phyloP scores from a whole-genome alignment of 129 eudicot species.

The Glebionis coronaria region DNA sequence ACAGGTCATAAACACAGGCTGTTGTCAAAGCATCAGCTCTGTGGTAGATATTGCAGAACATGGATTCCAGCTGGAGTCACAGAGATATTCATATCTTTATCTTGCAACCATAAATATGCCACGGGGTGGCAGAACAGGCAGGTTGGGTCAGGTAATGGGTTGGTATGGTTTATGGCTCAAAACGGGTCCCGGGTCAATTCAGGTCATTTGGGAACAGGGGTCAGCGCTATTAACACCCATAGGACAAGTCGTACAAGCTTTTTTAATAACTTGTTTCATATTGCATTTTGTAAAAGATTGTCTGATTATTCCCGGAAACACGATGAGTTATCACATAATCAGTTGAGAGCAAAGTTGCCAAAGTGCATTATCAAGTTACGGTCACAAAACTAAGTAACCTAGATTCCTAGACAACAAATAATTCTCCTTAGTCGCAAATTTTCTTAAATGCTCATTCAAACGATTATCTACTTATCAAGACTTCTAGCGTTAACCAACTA shows the following conservation, averaged over 20 bases:
- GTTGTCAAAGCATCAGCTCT: conserved; percentile 15
- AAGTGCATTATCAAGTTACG: neutral
- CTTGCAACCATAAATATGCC: neutral
- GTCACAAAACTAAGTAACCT: no score
- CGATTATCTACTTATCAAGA: neutral
- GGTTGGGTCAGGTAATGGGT: no score
- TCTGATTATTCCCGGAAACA: no score
- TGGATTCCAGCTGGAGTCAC: neutral
- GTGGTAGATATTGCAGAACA: conserved; percentile 9
- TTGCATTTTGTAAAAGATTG: no score
- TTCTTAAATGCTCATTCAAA: no score
- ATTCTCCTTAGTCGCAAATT: neutral
- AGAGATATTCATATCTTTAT: neutral
- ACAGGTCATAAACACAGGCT: conserved; percentile 31
- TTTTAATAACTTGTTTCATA: neutral
- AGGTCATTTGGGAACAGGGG: no score
- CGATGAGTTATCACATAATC: no score
- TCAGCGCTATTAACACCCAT: no score
- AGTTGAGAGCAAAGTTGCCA: neutral
- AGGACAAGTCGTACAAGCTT: no score
- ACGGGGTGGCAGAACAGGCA: no score
- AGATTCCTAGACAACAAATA: neutral
- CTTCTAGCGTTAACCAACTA: conserved; percentile 12
- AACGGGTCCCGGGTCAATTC: no score
- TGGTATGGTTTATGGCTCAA: no score